Evolutionary conservation across 1,284 basidiomycete species (phyloP), one percentile per base, ranked within the genome.

Genomic region (Papiliotrema laurentii): DNA sequence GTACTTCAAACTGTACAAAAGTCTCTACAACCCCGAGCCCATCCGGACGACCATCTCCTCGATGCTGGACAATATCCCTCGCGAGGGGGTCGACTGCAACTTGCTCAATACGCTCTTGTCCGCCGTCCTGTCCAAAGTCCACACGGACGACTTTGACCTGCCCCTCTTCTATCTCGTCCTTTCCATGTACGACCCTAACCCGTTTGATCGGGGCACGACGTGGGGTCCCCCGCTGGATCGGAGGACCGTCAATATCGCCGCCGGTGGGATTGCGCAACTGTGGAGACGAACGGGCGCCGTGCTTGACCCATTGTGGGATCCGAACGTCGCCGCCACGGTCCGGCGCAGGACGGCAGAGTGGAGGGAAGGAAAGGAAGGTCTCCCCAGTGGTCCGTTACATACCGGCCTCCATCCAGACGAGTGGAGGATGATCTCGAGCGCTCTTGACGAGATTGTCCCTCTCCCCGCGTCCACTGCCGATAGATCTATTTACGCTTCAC

Each of bases 171-270:
- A 46, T 10, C 35, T 51, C 16, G 25, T 52, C 5, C 21, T 44
- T 18, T 33, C 22, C 24, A 11, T 25, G 21, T 48, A 33, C 39
- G 46, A 41, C 19, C 35, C 30, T 28, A 31, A 41, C 19, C 16
- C 38, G 5, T 5, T n/a, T 5, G 43, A 16, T 5, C 14, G 9
- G 9, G 3, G 30, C 5, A 10, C 4, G 19, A n/a, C 39, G 30
- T 18, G 22, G 25, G 27, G 36, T 2, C 26, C 35, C 19, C 2
- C 11, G 18, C 41, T 51, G 11, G 19, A 38, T 35, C 18, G 13
- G 19, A 38, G 47, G 28, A 51, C 48, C 3, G 37, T 49, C 30
- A 47, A 54, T 33, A 30, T 50, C 5, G 50, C 45, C 10, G 45
- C 45, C 1, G 31, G 35, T 0, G 49, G 43, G 5, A 9, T 57